Evolutionary conservation across 2,329 filamentous ascomycete species (phyloP), one percentile per base, ranked within the genome.

Genomic region (Exophiala xenobiotica): DNA sequence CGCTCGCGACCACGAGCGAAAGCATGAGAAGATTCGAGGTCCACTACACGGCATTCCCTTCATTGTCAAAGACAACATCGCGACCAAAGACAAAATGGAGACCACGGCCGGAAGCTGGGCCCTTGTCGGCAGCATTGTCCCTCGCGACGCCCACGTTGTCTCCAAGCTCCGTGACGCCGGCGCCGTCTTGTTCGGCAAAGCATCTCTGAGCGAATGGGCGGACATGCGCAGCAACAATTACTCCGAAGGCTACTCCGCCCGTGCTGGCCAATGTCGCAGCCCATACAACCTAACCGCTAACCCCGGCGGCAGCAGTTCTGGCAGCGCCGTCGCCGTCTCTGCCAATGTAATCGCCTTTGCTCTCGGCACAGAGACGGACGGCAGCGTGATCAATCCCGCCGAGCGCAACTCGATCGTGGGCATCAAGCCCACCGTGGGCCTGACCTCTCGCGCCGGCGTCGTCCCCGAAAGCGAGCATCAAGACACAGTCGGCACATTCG

Each of bases 41-140:
- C 81, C 81, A 1, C 74, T 91, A 1, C 87, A 90, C 64, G 87
- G 87, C 2, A 87, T 91, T 37, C 87, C 87, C 0, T 87, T 87
- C 64, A 73, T 86, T 2, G 79, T 89, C 57, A 90, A 90, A 68
- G 86, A 90, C 64, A 86, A 85, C 63, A 85, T 88, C 48, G 83
- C 76, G 19, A 82, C 79, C 6, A 82, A 81, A 57, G 86, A 89
- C 64, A 78, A 78, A 45, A 80, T 90, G 77, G 78, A 90, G 64
- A 90, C 86, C 0, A 90, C 87, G 0, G 86, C 86, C 0, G 87
- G 87, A 0, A 82, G 78, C 61, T 84, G 75, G 77, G 82, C 82
- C 14, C 74, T 90, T 0, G 66, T 86, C 1, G 86, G 86, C 1
- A 82, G 76, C 39, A 70, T 83, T 0, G 81, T 87, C 0, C 84